Conservation (phyloP, 2,329 filamentous ascomycete species). For the Ophiosphaerella narmari region DNA sequence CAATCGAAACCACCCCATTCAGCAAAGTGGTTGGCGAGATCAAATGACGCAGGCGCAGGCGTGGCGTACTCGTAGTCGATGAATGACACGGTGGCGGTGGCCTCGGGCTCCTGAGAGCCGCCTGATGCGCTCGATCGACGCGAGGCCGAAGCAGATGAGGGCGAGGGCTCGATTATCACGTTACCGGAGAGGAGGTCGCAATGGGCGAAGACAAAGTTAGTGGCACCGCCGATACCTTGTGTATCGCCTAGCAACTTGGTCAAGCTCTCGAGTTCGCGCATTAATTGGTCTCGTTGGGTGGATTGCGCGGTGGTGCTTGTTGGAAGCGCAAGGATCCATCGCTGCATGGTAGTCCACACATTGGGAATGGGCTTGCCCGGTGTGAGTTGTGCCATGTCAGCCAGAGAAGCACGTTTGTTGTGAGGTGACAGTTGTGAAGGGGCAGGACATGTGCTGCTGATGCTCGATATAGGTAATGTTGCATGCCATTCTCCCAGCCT, state of each 20-base stretch:
- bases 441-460: slow-evolving; percentile 48
- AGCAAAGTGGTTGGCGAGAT: slow-evolving; percentile 96
- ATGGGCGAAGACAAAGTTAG: slow-evolving; percentile 88
- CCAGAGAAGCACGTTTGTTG: slow-evolving; percentile 44
- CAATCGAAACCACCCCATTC: slow-evolving; percentile 98
- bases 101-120: slow-evolving; percentile 35
- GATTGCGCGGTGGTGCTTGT: slow-evolving; percentile 71
- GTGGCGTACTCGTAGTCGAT: slow-evolving; percentile 99
- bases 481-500: slow-evolving; percentile 94
- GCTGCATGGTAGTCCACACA: slow-evolving; percentile 93
- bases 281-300: slow-evolving; percentile 68
- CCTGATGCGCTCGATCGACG: slow-evolving; percentile 40
- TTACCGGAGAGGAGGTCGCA: slow-evolving; percentile 97
- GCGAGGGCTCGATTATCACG: slow-evolving; percentile 76
- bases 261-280: slow-evolving; percentile 74
- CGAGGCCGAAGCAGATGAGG: slow-evolving; percentile 40
- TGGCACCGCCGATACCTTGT: slow-evolving; percentile 69
- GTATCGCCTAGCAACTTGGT: slow-evolving; percentile 74
- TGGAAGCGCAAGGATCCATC: slow-evolving; percentile 89
- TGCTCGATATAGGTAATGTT: slow-evolving; percentile 60
- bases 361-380: slow-evolving; percentile 78
- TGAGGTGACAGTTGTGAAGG: slow-evolving; percentile 34
- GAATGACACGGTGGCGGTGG: slow-evolving; percentile 59
- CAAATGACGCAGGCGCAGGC: slow-evolving; percentile 91
- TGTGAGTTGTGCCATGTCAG: slow-evolving; percentile 50